Base-by-base conservation (phyloP, 208 protist genomes). In the Wallacemonas sp. region DNA sequence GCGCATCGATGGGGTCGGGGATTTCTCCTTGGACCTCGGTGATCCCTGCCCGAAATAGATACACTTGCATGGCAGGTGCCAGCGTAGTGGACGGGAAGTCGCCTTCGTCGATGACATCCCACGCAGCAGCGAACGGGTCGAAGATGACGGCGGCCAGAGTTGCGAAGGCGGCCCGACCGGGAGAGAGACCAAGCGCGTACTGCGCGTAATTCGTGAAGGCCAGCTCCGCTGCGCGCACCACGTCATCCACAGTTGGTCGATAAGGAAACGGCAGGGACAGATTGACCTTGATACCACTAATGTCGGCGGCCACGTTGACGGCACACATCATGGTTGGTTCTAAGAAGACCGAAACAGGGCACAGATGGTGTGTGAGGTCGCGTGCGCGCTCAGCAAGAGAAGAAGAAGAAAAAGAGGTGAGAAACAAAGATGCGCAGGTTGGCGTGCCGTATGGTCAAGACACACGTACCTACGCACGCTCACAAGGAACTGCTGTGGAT, bases 251-350 rank as follows among this genome's bases (percentile, higher is more conserved):
- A 1, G 79, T 50, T 10, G 73, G 73, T 8, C 37, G 67, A 41
- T 52, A 34, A 2, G 63, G 55, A 32, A 85, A 89, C 19, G 70
- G 24, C 57, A 89, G 78, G 6, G 44, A 57, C 3, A 94, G 68
- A 52, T 94, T 94, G 1, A 89, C 61, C 46, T 94, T 94, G 36
- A 71, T 63, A 6, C 74, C 79, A 39, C 76, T 63, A 36, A 80
- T 78, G 22, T 94, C 89, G 3, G 85, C 73, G 4, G 89, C 89
- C 13, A 86, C 85, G 55, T 61, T 78, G 2, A 94, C 63, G 2
- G 71, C 71, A 45, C 85, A 89, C 46, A 74, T 58, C 76, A 86
- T 81, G 1, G n/a, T 5, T 48, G 4, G 5, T 48, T 8, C 5
- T n/a, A 5, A 57, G 30, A 55, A 36, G 45, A 21, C 39, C 21